Conservation (phyloP, 108 stramenopile species). For the Schizochytrium sp. region DNA sequence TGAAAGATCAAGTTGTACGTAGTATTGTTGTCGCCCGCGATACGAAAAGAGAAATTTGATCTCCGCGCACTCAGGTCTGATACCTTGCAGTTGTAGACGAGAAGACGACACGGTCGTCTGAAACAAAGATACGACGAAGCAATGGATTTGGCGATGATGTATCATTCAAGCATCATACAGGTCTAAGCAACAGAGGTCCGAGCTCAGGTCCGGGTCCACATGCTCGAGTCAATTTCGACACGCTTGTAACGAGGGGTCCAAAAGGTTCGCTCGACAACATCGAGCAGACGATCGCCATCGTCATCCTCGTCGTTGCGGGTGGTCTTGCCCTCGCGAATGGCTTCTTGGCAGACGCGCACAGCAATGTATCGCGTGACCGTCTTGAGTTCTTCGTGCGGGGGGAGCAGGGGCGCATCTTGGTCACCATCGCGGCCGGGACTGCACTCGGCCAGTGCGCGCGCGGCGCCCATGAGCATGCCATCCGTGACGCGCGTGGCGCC, state of each 20-base stretch:
- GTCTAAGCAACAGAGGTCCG: too few species aligned
- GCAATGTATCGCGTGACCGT: background rate
- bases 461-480: slow-evolving; percentile 10
- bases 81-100: too few species aligned
- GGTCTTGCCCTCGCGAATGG: background rate
- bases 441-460: background rate
- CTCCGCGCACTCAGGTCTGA: too few species aligned
- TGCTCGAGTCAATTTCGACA: background rate
- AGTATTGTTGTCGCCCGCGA: too few species aligned
- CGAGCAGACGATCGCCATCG: background rate
- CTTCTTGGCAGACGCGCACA: background rate
- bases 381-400: background rate
- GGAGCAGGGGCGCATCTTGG: background rate
- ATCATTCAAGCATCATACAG: too few species aligned
- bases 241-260: background rate
- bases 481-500: slow-evolving; percentile 12
- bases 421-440: background rate
- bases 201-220: background rate
- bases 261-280: background rate
- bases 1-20: too few species aligned
- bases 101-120: too few species aligned
- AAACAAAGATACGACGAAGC: too few species aligned
- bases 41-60: too few species aligned
- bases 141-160: too few species aligned
- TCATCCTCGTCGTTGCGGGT: background rate